Evolutionary conservation across 768 basidiomycete genomes (phyloP).

Genomic region (Pleurotus sapidus): DNA sequence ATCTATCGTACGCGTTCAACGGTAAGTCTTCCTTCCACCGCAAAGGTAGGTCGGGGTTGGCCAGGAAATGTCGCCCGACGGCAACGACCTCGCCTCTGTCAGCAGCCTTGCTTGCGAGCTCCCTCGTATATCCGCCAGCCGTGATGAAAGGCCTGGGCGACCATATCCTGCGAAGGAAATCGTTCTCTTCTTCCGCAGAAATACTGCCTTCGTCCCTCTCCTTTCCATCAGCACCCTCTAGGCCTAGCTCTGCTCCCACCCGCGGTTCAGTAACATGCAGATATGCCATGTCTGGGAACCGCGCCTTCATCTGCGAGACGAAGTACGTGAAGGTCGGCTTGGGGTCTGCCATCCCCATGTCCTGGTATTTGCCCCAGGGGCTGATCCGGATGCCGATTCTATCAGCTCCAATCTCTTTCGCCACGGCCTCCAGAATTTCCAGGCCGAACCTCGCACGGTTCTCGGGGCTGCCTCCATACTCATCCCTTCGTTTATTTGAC

Average conservation of each 20-base stretch:
- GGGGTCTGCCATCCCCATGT: conserved; percentile 40
- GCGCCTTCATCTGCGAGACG: conserved; percentile 34
- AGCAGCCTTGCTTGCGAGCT: conserved; percentile 22
- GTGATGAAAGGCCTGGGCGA: conserved; percentile 20
- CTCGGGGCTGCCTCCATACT: conserved; percentile 50
- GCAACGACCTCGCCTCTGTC: conserved; percentile 13
- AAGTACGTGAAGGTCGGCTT: conserved; percentile 42
- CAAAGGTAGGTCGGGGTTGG: conserved; percentile 26
- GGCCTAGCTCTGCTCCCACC: background rate
- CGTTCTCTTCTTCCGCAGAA: conserved; percentile 11
- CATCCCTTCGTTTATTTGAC: conserved; percentile 45
- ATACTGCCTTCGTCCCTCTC: background rate
- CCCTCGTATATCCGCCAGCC: conserved; percentile 26
- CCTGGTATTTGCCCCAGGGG: conserved; percentile 32
- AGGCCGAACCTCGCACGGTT: conserved; percentile 43
- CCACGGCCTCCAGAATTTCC: conserved; percentile 38
- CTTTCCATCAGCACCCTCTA: no score
- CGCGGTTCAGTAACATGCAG: conserved; percentile 36
- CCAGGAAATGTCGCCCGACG: conserved; percentile 11
- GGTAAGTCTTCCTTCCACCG: conserved; percentile 20
- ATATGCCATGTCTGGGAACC: conserved; percentile 40
- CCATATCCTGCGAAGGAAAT: conserved; percentile 20
- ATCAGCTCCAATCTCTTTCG: conserved; percentile 37
- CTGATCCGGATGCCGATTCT: conserved; percentile 41
- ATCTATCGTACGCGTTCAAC: conserved; percentile 15